Percentiles rank a stretch among this genome's conserved stretches.
Conservation (phyloP, 257 asterid species). For the Nicotiana paniculata region DNA sequence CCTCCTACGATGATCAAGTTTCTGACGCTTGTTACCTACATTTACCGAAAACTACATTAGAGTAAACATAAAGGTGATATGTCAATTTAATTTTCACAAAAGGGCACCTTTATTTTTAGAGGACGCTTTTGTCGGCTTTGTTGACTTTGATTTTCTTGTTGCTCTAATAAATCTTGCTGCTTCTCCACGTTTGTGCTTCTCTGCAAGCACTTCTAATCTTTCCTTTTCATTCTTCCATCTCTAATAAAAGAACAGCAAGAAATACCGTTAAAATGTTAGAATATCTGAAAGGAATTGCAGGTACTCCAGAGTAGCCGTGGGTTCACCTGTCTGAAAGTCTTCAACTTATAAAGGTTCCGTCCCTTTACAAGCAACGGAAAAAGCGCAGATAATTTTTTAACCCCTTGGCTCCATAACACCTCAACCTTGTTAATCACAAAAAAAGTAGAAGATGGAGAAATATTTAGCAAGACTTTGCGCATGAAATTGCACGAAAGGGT, state of each 20-base stretch:
- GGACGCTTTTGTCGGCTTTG: conserved; percentile 18
- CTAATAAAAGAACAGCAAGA: conserved; percentile 26
- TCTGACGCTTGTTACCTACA: conserved; percentile 29
- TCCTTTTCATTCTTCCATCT: conserved; percentile 55
- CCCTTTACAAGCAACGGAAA: conserved; percentile 75
- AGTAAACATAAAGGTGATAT: conserved; percentile 1
- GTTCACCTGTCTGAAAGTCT: conserved; percentile 64
- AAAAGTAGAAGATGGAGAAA: neutral
- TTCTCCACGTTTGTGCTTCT: conserved; percentile 74
- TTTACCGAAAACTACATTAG: conserved; percentile 10
- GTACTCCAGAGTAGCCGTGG: neutral
- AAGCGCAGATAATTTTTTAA: conserved; percentile 46
- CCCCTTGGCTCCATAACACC: conserved; percentile 71
- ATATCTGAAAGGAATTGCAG: neutral
- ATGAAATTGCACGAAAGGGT: neutral
- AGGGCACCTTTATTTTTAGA: conserved; percentile 28
- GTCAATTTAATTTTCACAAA: neutral
- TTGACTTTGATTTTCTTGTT: conserved; percentile 31
- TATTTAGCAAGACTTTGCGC: neutral
- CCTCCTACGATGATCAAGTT: conserved; percentile 21
- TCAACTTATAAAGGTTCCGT: conserved; percentile 59
- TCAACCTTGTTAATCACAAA: conserved; percentile 49
- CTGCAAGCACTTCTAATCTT: conserved; percentile 51
- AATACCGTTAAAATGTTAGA: neutral
- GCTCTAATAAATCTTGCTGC: conserved; percentile 59